Percentiles rank a stretch among this genome's conserved stretches.
Evolutionary conservation across 139 green algal species (phyloP).

Genomic region (Tetratostichococcus sp.): DNA sequence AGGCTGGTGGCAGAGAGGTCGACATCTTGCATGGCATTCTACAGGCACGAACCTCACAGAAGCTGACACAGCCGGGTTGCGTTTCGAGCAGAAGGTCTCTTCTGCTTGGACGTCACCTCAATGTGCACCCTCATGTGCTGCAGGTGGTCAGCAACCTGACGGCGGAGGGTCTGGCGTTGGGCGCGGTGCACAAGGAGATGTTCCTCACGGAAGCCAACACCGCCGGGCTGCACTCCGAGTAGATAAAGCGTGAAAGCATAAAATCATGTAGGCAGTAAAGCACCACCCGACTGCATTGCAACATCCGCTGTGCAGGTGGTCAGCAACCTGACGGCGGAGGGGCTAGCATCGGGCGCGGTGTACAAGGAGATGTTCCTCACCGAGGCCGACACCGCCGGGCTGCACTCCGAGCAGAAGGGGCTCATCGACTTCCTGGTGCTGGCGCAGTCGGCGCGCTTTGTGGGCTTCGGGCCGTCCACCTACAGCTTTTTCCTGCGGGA

Average conservation of each 20-base stretch:
- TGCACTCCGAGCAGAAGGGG: background rate
- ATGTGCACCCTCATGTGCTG: too few species aligned
- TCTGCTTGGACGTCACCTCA: too few species aligned
- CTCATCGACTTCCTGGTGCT: slow-evolving; percentile 8
- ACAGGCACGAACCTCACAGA: too few species aligned
- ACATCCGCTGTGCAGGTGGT: background rate
- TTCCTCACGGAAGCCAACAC: background rate
- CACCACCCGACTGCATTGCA: too few species aligned
- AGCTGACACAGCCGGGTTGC: too few species aligned
- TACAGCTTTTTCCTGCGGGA: background rate
- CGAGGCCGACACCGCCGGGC: background rate
- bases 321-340: background rate
- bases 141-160: background rate
- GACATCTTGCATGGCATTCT: too few species aligned
- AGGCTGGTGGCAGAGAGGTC: too few species aligned
- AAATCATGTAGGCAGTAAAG: too few species aligned
- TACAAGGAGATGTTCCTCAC: slow-evolving; percentile 5
- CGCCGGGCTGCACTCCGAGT: background rate
- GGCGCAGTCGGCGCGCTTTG: background rate
- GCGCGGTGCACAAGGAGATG: slow-evolving; percentile 3
- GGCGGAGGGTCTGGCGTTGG: background rate
- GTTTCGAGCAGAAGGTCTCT: too few species aligned
- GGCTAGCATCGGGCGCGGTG: background rate
- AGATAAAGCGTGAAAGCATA: too few species aligned
- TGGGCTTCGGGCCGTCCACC: background rate